Percentiles rank a stretch among this genome's conserved stretches.
These are phyloP conservation scores for Metroxylon sagu DNA, from an alignment of 176 grass and related monocot genomes.

Conservation along the genomic window DNA sequence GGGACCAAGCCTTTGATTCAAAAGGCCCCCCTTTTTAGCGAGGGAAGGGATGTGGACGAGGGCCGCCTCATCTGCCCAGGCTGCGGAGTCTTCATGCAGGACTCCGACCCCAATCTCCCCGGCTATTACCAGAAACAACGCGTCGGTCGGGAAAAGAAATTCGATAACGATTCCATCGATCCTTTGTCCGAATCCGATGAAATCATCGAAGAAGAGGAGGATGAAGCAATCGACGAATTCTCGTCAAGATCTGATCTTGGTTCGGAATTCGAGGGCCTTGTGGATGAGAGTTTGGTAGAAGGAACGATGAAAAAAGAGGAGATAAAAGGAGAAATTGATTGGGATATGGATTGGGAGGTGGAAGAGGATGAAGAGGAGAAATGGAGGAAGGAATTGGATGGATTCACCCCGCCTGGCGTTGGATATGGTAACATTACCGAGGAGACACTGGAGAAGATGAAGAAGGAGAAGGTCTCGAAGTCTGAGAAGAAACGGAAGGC, in stretches of 20 bases:
- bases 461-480: constrained; percentile 84
- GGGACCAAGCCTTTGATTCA: not conserved
- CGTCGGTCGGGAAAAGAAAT: constrained; percentile 8
- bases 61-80: constrained; percentile 50
- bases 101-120: constrained; percentile 54
- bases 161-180: constrained; percentile 3
- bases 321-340: constrained; percentile 30
- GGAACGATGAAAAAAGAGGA: constrained; percentile 23
- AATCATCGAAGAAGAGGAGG: constrained; percentile 40
- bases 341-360: constrained; percentile 35
- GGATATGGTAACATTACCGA: constrained; percentile 82
- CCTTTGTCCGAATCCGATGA: constrained; percentile 30
- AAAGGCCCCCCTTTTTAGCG: constrained; percentile 25
- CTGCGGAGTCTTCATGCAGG: constrained; percentile 90
- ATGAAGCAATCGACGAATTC: constrained; percentile 11
- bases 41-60: constrained; percentile 36
- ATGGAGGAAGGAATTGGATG: constrained; percentile 59
- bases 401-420: constrained; percentile 51
- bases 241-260: constrained; percentile 18
- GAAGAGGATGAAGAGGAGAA: constrained; percentile 46
- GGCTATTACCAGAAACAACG: constrained; percentile 63
- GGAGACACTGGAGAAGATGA: constrained; percentile 44
- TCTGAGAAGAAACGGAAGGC: constrained; percentile 53
- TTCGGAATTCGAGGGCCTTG: constrained; percentile 19
- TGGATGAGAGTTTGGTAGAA: constrained; percentile 15